Evolutionary conservation across 768 basidiomycete species (phyloP).

Genomic region (Cantharellus cinnabarinus): DNA sequence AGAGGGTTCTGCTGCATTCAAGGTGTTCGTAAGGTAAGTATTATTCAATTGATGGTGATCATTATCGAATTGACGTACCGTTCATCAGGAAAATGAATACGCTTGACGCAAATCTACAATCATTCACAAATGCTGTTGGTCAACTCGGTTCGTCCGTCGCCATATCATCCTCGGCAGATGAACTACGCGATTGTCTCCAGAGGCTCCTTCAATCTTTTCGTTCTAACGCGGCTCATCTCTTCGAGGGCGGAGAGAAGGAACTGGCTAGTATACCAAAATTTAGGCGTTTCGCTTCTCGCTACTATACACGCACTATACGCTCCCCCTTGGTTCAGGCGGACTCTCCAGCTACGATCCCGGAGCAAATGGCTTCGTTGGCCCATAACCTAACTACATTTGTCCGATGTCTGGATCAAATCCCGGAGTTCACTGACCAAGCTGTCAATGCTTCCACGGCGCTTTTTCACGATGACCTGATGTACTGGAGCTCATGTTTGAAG

Average conservation of each 20-base stretch:
- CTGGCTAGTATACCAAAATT: no score
- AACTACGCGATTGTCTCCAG: slow-evolving; percentile 48
- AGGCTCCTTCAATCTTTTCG: slow-evolving; percentile 50
- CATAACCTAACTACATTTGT: neutral
- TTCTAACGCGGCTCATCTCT: slow-evolving; percentile 43
- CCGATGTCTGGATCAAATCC: neutral
- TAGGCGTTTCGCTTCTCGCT: no score
- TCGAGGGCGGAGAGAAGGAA: neutral
- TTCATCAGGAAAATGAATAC: no score
- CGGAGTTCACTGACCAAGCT: slow-evolving; percentile 31
- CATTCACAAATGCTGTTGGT: slow-evolving; percentile 55
- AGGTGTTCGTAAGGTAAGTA: no score
- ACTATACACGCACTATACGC: no score
- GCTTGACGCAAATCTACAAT: slow-evolving; percentile 51
- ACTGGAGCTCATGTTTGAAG: slow-evolving; percentile 53
- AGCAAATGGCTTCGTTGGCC: neutral
- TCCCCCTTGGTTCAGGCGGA: no score
- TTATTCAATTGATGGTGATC: no score
- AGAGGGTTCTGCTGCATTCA: no score
- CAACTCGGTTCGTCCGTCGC: slow-evolving; percentile 62
- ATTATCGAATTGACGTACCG: no score
- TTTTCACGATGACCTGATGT: slow-evolving; percentile 55
- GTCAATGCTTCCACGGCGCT: slow-evolving; percentile 45
- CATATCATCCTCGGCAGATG: slow-evolving; percentile 51
- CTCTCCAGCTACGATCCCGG: no score